Evolutionary conservation across 148 eudicot species (phyloP), one percentile per base, ranked within the genome.

Genomic region (Fagopyrum esculentum): DNA sequence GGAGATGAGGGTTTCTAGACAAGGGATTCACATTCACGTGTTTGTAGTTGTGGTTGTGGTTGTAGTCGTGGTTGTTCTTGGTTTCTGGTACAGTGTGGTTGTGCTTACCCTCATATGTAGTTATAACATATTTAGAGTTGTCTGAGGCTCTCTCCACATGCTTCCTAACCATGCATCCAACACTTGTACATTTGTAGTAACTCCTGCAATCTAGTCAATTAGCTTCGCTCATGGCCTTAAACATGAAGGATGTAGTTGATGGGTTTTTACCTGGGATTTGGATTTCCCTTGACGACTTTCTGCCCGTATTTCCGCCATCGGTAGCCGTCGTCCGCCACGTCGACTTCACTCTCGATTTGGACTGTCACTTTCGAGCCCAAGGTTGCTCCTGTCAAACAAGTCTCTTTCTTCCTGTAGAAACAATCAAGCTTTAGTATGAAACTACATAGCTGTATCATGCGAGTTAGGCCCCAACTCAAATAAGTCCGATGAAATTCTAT

Each of bases 271-370:
- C 93, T 89, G 40, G 93, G 93, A 81, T 89, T 89, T 66, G 93
- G 90, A 78, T 89, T 89, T 78, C 93, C 93, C 77, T 89, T 89
- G 64, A 89, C 93, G 47, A 89, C 93, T 78, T 89, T 89, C 78
- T 89, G 93, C 19, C 93, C 93, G 56, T 89, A 89, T 77, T 89
- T 89, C 74, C 93, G 87, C 93, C 93, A 89, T 69, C 93, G 88
- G 69, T 89, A 89, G 64, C 93, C 93, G 74, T 89, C 93, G 61
- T 87, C 93, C 44, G 87, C 87, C n/a, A 89, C 84, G 77, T 89
- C 93, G 77, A 89, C 89, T 77, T 89, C 93, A 81, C 93, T 89
- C 61, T 87, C 87, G 12, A 89, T 89, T 71, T 89, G 90, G 43
- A 89, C 90, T 40, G 87, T 89, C 57, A 89, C 90, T 83, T 87